Evolutionary conservation across 2,329 filamentous ascomycete species (phyloP).

Genomic region (Epichloe baconii): DNA sequence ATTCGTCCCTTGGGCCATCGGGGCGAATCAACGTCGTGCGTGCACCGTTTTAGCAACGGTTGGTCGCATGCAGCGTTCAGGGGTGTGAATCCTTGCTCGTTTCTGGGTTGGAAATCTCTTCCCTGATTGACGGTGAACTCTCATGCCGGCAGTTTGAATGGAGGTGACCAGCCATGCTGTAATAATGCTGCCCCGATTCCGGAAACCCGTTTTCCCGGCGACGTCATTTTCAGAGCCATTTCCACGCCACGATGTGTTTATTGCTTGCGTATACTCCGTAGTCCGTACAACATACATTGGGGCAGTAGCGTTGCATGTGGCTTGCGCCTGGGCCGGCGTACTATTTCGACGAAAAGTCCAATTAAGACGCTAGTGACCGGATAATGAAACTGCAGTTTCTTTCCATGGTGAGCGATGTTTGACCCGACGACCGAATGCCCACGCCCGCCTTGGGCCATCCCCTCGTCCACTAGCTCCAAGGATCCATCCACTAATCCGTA

Average conservation of each 20-base stretch:
- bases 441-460: too few relatives aligned
- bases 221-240: not conserved
- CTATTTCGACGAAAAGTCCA: too few relatives aligned
- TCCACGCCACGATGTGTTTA: too few relatives aligned
- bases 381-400: too few relatives aligned
- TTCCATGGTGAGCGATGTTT: too few relatives aligned
- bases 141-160: not conserved
- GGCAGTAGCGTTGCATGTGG: not conserved
- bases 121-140: not conserved
- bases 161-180: not conserved
- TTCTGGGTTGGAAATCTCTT: not conserved
- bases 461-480: too few relatives aligned
- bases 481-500: too few relatives aligned
- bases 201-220: not conserved
- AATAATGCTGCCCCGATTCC: not conserved
- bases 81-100: not conserved
- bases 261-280: not conserved
- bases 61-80: constrained; percentile 1
- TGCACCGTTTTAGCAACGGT: not conserved
- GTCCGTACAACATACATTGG: too few relatives aligned
- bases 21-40: not conserved
- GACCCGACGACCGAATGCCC: too few relatives aligned
- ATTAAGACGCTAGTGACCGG: too few relatives aligned
- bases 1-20: too few relatives aligned
- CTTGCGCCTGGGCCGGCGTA: not conserved